phyloP scores from a whole-genome alignment of 768 basidiomycete species.

The Lactarius quietus region DNA sequence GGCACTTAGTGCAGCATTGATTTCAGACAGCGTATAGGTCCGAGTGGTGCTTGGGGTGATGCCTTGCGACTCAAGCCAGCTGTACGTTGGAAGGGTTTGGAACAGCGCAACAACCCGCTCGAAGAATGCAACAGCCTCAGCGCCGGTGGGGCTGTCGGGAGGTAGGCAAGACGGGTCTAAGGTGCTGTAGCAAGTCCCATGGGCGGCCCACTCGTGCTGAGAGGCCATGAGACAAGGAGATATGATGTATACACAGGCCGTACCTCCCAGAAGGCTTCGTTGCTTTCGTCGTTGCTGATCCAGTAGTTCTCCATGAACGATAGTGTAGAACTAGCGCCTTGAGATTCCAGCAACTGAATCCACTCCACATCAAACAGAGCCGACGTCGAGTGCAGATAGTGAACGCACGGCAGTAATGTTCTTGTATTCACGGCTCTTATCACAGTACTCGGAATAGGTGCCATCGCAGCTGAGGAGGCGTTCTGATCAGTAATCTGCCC shows the following conservation, averaged over 20 bases:
- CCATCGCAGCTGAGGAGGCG: slow-evolving; percentile 50
- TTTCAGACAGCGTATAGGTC: slow-evolving; percentile 54
- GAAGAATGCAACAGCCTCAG: slow-evolving; percentile 72
- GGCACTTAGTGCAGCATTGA: slow-evolving; percentile 52
- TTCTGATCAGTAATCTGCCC: slow-evolving; percentile 6
- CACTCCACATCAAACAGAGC: background rate
- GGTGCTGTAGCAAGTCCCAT: slow-evolving; percentile 63
- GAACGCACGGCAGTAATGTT: slow-evolving; percentile 38
- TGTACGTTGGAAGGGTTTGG: slow-evolving; percentile 68
- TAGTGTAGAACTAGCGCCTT: slow-evolving; percentile 57
- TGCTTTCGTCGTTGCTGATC: slow-evolving; percentile 56
- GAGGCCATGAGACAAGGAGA: background rate
- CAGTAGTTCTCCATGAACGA: slow-evolving; percentile 61
- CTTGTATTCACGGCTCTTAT: slow-evolving; percentile 44
- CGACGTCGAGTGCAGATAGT: background rate
- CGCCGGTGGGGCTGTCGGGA: slow-evolving; percentile 51
- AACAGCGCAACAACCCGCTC: slow-evolving; percentile 56
- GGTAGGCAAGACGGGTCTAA: slow-evolving; percentile 59
- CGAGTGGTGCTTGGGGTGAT: slow-evolving; percentile 61
- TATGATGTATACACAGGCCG: slow-evolving; percentile 21
- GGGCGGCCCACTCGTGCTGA: slow-evolving; percentile 64
- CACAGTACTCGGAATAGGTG: slow-evolving; percentile 35
- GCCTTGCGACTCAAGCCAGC: slow-evolving; percentile 65
- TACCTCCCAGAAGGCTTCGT: slow-evolving; percentile 69
- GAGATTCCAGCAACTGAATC: slow-evolving; percentile 49